Percentiles rank a stretch among this genome's conserved stretches.
Evolutionary conservation across 345 rosid species (phyloP).

Genomic region (Aethionema arabicum): DNA sequence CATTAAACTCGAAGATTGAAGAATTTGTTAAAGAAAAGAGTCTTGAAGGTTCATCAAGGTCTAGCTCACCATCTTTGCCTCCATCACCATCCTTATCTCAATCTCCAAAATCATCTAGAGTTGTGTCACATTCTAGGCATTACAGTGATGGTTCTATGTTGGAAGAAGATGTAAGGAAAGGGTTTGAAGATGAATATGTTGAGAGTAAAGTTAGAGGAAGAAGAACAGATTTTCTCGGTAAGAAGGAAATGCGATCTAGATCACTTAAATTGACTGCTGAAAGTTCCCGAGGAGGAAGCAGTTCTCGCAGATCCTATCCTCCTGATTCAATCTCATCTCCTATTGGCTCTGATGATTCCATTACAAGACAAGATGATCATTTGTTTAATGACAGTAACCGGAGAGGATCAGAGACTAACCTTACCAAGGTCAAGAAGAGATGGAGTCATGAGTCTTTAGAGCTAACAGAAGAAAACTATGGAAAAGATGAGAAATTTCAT

Average conservation of each 20-base stretch:
- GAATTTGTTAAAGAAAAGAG: conserved; percentile 43
- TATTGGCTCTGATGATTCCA: conserved; percentile 18
- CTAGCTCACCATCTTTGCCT: conserved; percentile 33
- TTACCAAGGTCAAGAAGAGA: conserved; percentile 19
- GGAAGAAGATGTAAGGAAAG: conserved; percentile 20
- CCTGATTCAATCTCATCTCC: conserved; percentile 33
- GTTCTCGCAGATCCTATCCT: conserved; percentile 35
- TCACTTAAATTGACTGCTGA: conserved; percentile 29
- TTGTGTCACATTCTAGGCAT: conserved; percentile 33
- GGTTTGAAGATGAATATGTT: conserved; percentile 23
- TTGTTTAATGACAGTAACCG: conserved; percentile 12
- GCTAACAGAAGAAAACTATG: conserved; percentile 21
- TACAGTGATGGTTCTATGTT: conserved; percentile 35
- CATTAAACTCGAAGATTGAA: conserved; percentile 40
- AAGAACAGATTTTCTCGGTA: conserved; percentile 22
- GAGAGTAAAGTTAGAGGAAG: conserved; percentile 14
- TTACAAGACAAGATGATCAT: background rate
- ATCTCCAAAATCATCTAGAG: conserved; percentile 24
- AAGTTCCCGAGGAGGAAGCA: conserved; percentile 22
- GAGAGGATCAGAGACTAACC: conserved; percentile 11
- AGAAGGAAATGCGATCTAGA: conserved; percentile 32
- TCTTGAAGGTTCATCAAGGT: conserved; percentile 37
- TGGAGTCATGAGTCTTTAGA: conserved; percentile 29
- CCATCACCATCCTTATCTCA: conserved; percentile 26
- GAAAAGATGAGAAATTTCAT: conserved; percentile 3